Conservation (phyloP, 371 early-diverging fungal genomes). For the Mortierella sp. region DNA sequence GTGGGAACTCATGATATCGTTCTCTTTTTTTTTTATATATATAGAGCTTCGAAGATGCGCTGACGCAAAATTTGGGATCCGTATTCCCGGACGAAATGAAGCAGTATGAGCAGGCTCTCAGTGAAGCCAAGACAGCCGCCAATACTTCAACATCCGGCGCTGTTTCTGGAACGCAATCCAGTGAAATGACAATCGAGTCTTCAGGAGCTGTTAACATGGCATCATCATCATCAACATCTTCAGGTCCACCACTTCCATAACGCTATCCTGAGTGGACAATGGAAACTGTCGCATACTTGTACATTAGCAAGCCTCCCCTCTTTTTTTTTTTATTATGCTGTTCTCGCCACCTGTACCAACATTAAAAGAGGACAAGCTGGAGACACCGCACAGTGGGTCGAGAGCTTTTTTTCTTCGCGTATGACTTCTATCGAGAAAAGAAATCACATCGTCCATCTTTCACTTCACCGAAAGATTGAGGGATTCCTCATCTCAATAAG, state of each 20-base stretch:
- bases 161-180: background rate
- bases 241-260: conserved; percentile 8
- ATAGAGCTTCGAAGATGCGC: conserved; percentile 43
- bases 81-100: conserved; percentile 41
- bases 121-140: background rate
- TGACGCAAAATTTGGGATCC: conserved; percentile 37
- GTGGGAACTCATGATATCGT: too few relatives aligned
- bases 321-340: too few relatives aligned
- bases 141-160: background rate
- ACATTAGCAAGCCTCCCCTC: too few relatives aligned
- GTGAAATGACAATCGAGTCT: background rate
- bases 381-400: too few relatives aligned
- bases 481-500: too few relatives aligned
- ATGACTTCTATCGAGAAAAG: too few relatives aligned
- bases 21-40: background rate
- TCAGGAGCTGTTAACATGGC: conserved; percentile 6
- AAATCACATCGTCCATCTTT: too few relatives aligned
- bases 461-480: too few relatives aligned
- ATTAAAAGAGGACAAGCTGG: too few relatives aligned
- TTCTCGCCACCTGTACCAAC: too few relatives aligned
- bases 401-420: too few relatives aligned
- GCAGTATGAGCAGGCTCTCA: conserved; percentile 22
- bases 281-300: background rate
- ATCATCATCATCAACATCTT: conserved; percentile 1
- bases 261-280: background rate